A percentile compares a stretch with the other conserved stretches of the same genome.
phyloP scores from a whole-genome alignment of 2,329 filamentous ascomycete species.

The Rosellinia necatrix region DNA sequence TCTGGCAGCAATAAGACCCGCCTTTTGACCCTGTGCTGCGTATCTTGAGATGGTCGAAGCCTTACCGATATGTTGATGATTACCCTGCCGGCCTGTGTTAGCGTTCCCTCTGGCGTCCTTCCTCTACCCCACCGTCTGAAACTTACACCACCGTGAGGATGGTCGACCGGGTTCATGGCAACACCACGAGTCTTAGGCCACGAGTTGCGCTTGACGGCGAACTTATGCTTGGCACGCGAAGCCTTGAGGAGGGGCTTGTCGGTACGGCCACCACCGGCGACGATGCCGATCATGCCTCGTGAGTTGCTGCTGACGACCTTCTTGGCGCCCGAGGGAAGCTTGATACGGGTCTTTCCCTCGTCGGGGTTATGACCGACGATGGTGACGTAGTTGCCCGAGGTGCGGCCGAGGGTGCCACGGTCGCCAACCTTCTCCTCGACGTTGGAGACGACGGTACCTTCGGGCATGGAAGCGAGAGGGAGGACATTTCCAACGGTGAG shows the following conservation, averaged over 20 bases:
- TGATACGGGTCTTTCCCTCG: constrained; percentile 99
- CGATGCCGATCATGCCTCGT: constrained; percentile 99
- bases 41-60: constrained; percentile 99
- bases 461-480: constrained; percentile 89
- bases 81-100: constrained; percentile 70
- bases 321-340: constrained; percentile 98
- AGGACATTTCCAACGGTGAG: constrained; percentile 98
- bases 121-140: constrained; percentile 15
- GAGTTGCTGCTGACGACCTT: constrained; percentile 93
- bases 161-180: constrained; percentile 99
- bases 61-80: constrained; percentile 99
- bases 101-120: constrained; percentile 31
- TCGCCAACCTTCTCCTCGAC: constrained; percentile 99
- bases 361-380: constrained; percentile 97
- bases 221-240: constrained; percentile 99
- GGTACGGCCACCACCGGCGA: constrained; percentile 98
- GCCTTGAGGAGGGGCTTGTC: constrained; percentile 99
- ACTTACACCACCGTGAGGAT: constrained; percentile 90
- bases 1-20: constrained; percentile 99
- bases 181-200: constrained; percentile 99
- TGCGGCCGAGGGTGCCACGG: constrained; percentile 93
- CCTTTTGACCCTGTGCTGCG: constrained; percentile 98
- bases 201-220: constrained; percentile 99
- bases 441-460: constrained; percentile 99
- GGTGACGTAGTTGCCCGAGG: constrained; percentile 99